Conservation (phyloP, 1,284 basidiomycete species). For the Ganoderma boninense region DNA sequence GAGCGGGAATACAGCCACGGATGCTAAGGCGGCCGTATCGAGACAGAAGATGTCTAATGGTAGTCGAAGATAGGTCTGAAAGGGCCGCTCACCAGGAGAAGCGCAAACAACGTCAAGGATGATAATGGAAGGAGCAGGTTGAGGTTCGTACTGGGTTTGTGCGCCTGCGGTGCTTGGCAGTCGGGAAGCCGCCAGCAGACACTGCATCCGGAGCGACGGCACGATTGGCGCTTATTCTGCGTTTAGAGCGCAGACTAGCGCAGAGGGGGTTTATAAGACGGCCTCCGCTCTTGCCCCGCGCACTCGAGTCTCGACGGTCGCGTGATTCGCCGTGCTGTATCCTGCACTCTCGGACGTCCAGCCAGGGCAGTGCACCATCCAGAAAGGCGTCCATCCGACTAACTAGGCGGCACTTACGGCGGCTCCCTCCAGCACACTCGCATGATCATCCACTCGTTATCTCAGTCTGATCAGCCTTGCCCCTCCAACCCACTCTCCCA, state of each 20-base stretch:
- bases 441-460: conserved; percentile 1
- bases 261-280: not conserved
- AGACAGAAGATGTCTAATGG: not conserved
- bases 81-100: not conserved
- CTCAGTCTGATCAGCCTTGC: conserved; percentile 23
- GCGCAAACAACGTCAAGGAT: not conserved
- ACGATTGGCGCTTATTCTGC: not conserved
- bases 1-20: not conserved
- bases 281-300: not conserved
- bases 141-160: not conserved
- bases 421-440: not conserved
- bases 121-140: not conserved
- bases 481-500: not conserved
- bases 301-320: conserved; percentile 2
- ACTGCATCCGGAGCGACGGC: not conserved
- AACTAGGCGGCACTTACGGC: too few relatives aligned
- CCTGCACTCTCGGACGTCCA: not conserved
- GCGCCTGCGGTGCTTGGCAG: not conserved
- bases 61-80: not conserved
- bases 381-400: not conserved
- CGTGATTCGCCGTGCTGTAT: conserved; percentile 12
- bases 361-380: not conserved
- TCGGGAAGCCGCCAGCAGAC: not conserved
- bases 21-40: not conserved
- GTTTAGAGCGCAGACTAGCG: not conserved